phyloP scores from a whole-genome alignment of 2,329 filamentous ascomycete genomes.

The Trichoderma oligosporum region DNA sequence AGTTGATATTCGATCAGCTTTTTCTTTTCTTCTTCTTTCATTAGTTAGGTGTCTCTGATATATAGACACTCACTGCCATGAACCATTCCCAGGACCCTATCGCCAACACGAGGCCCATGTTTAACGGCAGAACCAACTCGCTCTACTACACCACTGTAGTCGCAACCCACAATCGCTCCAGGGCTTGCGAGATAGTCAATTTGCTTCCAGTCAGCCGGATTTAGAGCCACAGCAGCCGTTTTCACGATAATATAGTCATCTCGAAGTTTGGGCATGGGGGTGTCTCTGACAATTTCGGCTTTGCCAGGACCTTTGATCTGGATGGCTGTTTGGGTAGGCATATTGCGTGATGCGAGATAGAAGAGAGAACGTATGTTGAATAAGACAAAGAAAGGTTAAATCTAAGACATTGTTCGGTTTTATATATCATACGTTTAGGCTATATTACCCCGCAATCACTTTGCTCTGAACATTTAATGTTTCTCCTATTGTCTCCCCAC shows the following conservation, averaged over 20 bases:
- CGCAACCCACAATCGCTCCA: constrained; percentile 37
- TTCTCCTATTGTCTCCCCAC: not conserved
- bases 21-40: too few species aligned
- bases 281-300: constrained; percentile 14
- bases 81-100: constrained; percentile 42
- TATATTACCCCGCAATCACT: constrained; percentile 11
- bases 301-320: constrained; percentile 16
- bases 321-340: constrained; percentile 18
- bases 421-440: too few species aligned
- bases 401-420: too few species aligned
- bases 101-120: constrained; percentile 43
- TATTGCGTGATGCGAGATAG: not conserved
- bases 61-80: constrained; percentile 31
- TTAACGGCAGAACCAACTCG: constrained; percentile 42
- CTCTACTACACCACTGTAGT: constrained; percentile 47
- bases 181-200: constrained; percentile 24
- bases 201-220: constrained; percentile 36
- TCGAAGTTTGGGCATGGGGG: constrained; percentile 17
- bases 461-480: too few species aligned
- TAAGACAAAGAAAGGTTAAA: not conserved
- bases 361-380: not conserved
- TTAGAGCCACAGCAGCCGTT: constrained; percentile 33
- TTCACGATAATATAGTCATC: constrained; percentile 33
- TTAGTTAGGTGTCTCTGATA: not conserved
- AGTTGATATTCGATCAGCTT: not conserved